These are phyloP conservation scores for Dendrobium chrysotoxum DNA, from an alignment of 106 monocot species.

Conservation along the genomic window DNA sequence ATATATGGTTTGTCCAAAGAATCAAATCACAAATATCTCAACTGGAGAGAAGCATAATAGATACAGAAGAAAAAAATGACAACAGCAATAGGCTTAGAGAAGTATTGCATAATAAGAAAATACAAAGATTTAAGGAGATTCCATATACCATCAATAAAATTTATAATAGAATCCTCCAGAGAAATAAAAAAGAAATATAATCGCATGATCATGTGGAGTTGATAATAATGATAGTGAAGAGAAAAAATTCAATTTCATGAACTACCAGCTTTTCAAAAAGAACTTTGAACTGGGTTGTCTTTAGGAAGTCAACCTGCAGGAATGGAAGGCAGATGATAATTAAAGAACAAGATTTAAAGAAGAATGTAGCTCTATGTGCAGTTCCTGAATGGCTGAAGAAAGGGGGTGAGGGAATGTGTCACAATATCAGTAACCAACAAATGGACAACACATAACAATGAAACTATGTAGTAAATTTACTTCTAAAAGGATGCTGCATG, in stretches of 20 bases:
- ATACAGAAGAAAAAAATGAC: background rate
- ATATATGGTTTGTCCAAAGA: background rate
- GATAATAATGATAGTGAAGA: background rate
- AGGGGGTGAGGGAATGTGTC: background rate
- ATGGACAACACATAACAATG: background rate
- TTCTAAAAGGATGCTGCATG: background rate
- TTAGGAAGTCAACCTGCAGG: conserved; percentile 2
- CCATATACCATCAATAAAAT: background rate
- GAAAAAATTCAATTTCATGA: background rate
- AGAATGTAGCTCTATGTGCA: background rate
- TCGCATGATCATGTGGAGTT: background rate
- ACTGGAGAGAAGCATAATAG: background rate
- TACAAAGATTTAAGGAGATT: background rate
- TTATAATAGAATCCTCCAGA: background rate
- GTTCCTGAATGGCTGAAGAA: background rate
- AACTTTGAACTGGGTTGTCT: background rate
- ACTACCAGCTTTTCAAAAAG: background rate
- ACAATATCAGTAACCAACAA: background rate
- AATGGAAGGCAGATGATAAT: background rate
- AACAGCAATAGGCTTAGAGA: background rate
- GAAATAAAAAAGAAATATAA: background rate
- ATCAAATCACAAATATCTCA: background rate
- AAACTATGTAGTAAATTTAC: background rate
- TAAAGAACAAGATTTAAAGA: background rate
- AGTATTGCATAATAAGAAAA: background rate